Evolutionary conservation across 352 stramenopile species (phyloP), one percentile per base, ranked within the genome.

Genomic region (Pythium coloratum): DNA sequence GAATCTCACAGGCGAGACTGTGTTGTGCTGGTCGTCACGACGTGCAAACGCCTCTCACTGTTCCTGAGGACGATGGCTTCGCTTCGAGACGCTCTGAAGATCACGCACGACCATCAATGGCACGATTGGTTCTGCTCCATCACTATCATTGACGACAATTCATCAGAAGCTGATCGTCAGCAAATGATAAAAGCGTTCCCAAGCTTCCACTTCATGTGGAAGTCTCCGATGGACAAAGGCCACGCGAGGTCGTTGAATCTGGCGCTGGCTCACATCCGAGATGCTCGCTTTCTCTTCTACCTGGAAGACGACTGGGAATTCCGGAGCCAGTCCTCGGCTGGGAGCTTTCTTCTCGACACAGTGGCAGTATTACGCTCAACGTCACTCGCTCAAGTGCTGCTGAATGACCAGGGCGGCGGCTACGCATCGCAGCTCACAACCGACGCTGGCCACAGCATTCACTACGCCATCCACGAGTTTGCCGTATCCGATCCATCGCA

Each of bases 291-390:
- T 51, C 42, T 91, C 3, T 26, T 91, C 12, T 91, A 88, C 66
- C 18, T 90, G 0, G 81, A 91, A 65, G 82, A 91, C 73, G 82
- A 90, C 67, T 91, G 82, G 82, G 65, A 62, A 14, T 79, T 82
- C 36, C 49, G 33, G 26, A 28, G 14, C 2, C 32, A 26, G 7
- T 40, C 12, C 16, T 16, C 13, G 12, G 30, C 16, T 28, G 10
- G 40, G 14, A 9, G 34, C n/a, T 78, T 78, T 49, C 28, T 81
- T 2, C 14, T 5, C 0, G 59, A 78, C 24, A 62, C 69, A 3
- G 34, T 81, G 10, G 24, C 62, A 1, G 70, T 77, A 6, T 60
- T 73, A 9, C 72, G 36, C 5, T 60, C 54, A 24, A 77, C 33
- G 44, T 61, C 1, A 46, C 66, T 67, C 60, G 71, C 62, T 8